phyloP scores from a whole-genome alignment of 108 stramenopile genomes.

The Cyclotella cryptica region DNA sequence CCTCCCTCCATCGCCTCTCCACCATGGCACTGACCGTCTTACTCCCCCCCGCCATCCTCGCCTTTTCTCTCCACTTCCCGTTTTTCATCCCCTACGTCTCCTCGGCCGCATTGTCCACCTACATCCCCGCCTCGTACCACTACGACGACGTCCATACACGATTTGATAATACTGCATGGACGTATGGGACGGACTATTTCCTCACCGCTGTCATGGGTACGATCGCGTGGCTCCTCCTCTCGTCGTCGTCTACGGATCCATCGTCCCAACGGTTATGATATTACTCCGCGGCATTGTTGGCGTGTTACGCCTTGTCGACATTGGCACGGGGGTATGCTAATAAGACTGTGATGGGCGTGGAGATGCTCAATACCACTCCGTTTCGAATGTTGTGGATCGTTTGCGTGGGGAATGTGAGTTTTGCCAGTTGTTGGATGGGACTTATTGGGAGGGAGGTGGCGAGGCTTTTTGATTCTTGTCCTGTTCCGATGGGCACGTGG shows the following conservation, averaged over 20 bases:
- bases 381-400: conserved; percentile 85
- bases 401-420: conserved; percentile 83
- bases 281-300: no score
- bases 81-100: conserved; percentile 63
- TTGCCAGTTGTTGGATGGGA: no score
- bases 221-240: conserved; percentile 12
- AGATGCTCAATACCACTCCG: conserved; percentile 55
- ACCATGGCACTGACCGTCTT: conserved; percentile 16
- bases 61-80: conserved; percentile 42
- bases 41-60: no score
- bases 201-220: conserved; percentile 66
- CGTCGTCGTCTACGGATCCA: background rate
- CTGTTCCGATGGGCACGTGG: conserved; percentile 28
- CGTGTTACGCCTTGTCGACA: conserved; percentile 67
- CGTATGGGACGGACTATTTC: conserved; percentile 86
- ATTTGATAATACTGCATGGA: no score
- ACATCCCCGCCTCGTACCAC: no score
- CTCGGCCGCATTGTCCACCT: conserved; percentile 56
- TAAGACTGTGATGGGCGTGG: conserved; percentile 5
- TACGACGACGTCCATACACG: no score
- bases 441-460: conserved; percentile 65
- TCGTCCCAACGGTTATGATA: no score
- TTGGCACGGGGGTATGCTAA: conserved; percentile 78
- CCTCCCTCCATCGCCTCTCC: no score
- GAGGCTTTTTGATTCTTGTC: conserved; percentile 35